Percentiles rank a stretch among this genome's conserved stretches.
Evolutionary conservation across 192 early-diverging fungal genomes (phyloP).

Genomic region (Backusella liffmaniae): DNA sequence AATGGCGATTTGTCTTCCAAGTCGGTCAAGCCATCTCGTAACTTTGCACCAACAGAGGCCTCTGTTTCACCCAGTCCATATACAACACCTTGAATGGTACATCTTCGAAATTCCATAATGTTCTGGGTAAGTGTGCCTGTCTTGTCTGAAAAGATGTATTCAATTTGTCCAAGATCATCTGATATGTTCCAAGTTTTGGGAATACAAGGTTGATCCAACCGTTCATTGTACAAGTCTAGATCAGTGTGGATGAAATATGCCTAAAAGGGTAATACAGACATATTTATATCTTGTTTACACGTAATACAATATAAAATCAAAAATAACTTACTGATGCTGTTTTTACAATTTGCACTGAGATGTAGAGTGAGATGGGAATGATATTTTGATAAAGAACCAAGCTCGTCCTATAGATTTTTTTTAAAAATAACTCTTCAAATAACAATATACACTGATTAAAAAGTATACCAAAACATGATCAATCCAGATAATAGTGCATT

Average conservation of each 20-base stretch:
- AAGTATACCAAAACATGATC: conserved; percentile 62
- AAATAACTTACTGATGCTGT: conserved; percentile 32
- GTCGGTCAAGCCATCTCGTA: conserved; percentile 11
- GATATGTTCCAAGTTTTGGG: conserved; percentile 68
- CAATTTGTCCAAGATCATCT: conserved; percentile 74
- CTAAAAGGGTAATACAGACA: conserved; percentile 30
- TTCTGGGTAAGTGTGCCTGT: conserved; percentile 80
- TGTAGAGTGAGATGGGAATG: conserved; percentile 91
- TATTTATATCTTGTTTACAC: background rate
- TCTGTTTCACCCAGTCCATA: conserved; percentile 61
- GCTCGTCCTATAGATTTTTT: conserved; percentile 51
- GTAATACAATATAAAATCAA: conserved; percentile 17
- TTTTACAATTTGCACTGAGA: conserved; percentile 83
- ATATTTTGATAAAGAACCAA: conserved; percentile 93
- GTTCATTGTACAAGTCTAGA: conserved; percentile 60
- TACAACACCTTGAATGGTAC: conserved; percentile 57
- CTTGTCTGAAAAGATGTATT: conserved; percentile 82
- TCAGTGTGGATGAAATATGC: conserved; percentile 71
- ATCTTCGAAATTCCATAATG: conserved; percentile 76
- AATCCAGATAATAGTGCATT: conserved; percentile 58
- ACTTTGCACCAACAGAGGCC: conserved; percentile 40
- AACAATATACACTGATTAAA: background rate
- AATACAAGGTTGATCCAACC: conserved; percentile 55
- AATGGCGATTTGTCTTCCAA: background rate
- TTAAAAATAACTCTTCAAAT: background rate